These are phyloP conservation scores for Catenaria anguillulae DNA, from an alignment of 371 early-diverging fungal genomes.

Conservation along the genomic window DNA sequence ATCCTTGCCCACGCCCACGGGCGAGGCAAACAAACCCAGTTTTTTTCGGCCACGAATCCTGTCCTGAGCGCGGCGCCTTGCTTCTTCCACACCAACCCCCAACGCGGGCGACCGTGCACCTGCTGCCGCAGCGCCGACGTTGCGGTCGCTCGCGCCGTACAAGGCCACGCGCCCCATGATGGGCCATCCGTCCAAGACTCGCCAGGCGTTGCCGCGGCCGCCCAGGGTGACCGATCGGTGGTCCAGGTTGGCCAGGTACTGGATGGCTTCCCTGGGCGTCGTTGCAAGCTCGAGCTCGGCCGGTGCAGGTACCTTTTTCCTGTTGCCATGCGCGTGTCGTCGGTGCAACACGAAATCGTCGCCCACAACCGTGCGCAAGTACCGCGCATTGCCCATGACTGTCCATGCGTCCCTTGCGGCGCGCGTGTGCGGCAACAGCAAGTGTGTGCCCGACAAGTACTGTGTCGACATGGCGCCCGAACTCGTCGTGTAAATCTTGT, in stretches of 20 bases:
- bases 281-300: background rate
- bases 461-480: background rate
- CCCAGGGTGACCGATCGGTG: background rate
- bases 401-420: background rate
- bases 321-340: background rate
- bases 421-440: background rate
- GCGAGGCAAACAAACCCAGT: background rate
- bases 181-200: background rate
- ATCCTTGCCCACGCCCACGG: background rate
- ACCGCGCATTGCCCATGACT: conserved; percentile 1
- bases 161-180: background rate
- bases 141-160: background rate
- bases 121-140: background rate
- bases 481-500: conserved; percentile 23
- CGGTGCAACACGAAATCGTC: background rate
- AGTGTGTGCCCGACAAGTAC: background rate
- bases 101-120: no score
- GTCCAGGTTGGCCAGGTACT: background rate
- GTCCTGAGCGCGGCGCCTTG: no score
- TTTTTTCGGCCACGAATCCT: background rate
- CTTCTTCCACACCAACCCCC: no score
- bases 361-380: background rate
- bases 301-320: background rate
- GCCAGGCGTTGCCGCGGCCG: background rate
- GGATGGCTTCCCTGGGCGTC: background rate